Evolutionary conservation across 2,329 filamentous ascomycete genomes (phyloP), one percentile per base, ranked within the genome.

Genomic region (Fusarium acutatum): DNA sequence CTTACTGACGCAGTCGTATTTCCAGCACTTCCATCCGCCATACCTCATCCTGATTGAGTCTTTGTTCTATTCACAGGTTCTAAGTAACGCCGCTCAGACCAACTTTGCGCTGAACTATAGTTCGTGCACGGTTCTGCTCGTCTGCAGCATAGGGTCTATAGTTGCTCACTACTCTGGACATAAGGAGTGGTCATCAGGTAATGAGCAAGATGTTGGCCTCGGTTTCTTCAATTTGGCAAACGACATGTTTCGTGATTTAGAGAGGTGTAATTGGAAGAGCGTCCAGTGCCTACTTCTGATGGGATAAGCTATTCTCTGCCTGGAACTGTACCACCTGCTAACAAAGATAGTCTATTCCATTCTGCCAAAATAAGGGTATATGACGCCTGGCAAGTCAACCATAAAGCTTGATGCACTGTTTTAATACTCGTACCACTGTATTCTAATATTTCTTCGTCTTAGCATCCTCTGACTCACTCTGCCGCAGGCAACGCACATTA

Each of bases 211-310:
- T 9, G 20, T 61, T 0, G 59, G 57, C 4, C 26, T 70, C 8
- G 58, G 64, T 14, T 63, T 73, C 20, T 72, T 73, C 22, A 72
- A 67, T 24, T 12, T 73, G 7, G 69, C 71, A 10, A 65, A 41
- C 7, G 46, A 32, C 1, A 58, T 66, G 62, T 73, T 73, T 22
- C 53, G 64, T 6, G 46, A 64, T 8, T 14, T 59, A 0, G 69
- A 72, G 12, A 52, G 35, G 3, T 58, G 58, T 9, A 46, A 72
- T 13, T 73, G 69, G 69, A 56, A 49, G 4, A 73, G 62, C 17
- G 47, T 72, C 12, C 64, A 70, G 37, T 73, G 69, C 28, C 43
- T 73, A 6, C 56, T 73, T 2, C 32, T 73, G 1, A 72, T 70
- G 69, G 71, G 71, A 65, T 73, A 30, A 59, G 65, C 30, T 26